phyloP scores from a whole-genome alignment of 2,329 filamentous ascomycete species.

The Cladosporium sp. region DNA sequence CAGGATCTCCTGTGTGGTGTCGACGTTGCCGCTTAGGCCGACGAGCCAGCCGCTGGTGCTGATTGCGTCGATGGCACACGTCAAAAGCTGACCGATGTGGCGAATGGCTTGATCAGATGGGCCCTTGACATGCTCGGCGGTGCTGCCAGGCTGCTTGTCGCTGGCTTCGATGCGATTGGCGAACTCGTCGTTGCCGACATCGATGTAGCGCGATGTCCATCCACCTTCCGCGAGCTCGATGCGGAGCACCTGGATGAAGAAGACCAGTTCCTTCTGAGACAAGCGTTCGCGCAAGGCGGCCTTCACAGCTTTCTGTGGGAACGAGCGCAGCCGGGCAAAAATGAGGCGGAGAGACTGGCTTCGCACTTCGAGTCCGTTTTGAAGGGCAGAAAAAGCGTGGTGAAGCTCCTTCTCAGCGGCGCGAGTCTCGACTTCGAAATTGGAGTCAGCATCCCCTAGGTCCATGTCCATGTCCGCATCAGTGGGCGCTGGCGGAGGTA shows the following conservation, averaged over 20 bases:
- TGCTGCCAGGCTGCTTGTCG: conserved; percentile 46
- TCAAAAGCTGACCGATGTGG: conserved; percentile 65
- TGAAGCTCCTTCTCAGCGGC: conserved; percentile 52
- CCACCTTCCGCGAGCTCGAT: conserved; percentile 67
- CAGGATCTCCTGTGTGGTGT: conserved; percentile 58
- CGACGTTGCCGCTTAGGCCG: conserved; percentile 46
- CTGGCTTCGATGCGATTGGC: conserved; percentile 12
- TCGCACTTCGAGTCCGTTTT: conserved; percentile 57
- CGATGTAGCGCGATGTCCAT: conserved; percentile 68
- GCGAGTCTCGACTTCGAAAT: conserved; percentile 35
- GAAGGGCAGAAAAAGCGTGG: conserved; percentile 61
- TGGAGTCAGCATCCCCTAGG: conserved; percentile 18
- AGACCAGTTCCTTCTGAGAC: conserved; percentile 61
- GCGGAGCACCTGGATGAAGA: conserved; percentile 65
- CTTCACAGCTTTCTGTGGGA: conserved; percentile 55
- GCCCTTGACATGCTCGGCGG: conserved; percentile 44
- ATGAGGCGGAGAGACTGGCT: conserved; percentile 60
- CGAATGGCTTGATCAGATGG: conserved; percentile 63
- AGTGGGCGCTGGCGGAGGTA: conserved; percentile 21
- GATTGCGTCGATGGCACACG: conserved; percentile 68
- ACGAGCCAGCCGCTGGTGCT: conserved; percentile 70
- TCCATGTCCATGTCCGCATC: conserved; percentile 44
- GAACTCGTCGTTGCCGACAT: conserved; percentile 40
- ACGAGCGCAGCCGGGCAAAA: conserved; percentile 62
- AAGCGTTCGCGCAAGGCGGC: conserved; percentile 58